Conservation (phyloP, 106 monocot genomes). For the Gastrodia elata region DNA sequence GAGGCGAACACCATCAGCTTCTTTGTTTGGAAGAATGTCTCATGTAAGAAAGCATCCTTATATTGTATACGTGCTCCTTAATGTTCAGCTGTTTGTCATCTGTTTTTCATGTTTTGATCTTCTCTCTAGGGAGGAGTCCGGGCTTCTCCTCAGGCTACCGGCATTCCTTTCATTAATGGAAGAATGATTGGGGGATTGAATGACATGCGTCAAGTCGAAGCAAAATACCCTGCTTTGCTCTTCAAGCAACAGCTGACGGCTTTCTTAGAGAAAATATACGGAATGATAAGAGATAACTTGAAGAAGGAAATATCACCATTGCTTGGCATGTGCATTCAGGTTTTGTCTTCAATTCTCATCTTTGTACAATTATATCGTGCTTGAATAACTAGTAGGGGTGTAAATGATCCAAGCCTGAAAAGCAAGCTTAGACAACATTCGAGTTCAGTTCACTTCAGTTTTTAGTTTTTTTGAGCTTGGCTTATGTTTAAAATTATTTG, state of each 20-base stretch:
- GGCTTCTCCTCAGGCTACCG: conserved; percentile 49
- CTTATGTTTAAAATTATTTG: too few species aligned
- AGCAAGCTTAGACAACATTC: too few species aligned
- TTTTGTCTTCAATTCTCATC: conserved; percentile 7
- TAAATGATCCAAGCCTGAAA: too few species aligned
- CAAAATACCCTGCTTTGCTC: conserved; percentile 77
- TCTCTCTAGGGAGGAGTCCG: conserved; percentile 43
- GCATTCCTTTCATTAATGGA: conserved; percentile 40
- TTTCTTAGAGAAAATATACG: conserved; percentile 81
- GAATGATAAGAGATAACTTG: conserved; percentile 78
- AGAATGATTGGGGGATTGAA: conserved; percentile 40
- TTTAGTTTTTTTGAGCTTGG: too few species aligned
- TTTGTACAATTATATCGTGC: not conserved
- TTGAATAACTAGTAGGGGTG: not conserved
- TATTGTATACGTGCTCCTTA: not conserved
- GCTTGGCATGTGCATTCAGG: conserved; percentile 80
- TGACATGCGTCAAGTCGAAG: conserved; percentile 69
- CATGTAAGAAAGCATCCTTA: conserved; percentile 29
- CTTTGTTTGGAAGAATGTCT: conserved; percentile 68
- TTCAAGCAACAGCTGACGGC: conserved; percentile 83
- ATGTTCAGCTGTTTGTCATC: conserved; percentile 6
- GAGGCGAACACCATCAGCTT: conserved; percentile 42
- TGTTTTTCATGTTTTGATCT: not conserved
- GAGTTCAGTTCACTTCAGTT: too few species aligned
- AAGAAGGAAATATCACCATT: conserved; percentile 87